phyloP scores from a whole-genome alignment of 2,329 filamentous ascomycete genomes.

The Anisogramma anomala region DNA sequence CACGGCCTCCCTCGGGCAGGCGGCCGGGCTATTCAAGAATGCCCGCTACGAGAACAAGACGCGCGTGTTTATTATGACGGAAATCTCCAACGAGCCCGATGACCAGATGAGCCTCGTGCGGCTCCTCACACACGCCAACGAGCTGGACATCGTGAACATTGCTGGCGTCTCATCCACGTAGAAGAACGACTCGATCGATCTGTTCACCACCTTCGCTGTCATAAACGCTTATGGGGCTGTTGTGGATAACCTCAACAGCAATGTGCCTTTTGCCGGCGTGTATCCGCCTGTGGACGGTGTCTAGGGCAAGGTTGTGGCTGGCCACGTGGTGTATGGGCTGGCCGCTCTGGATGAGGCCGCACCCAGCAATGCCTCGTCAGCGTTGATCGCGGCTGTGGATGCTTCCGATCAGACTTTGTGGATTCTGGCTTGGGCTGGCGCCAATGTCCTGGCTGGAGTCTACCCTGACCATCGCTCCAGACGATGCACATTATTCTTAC shows the following conservation, averaged over 20 bases:
- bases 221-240: conserved; percentile 32
- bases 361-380: conserved; percentile 25
- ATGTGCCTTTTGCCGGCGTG: conserved; percentile 31
- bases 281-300: conserved; percentile 30
- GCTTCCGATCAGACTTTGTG: conserved; percentile 32
- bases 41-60: background rate
- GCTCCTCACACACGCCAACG: conserved; percentile 33
- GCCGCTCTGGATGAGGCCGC: conserved; percentile 20
- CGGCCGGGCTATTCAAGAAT: background rate
- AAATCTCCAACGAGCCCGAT: conserved; percentile 36
- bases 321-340: conserved; percentile 27
- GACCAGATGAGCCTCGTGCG: conserved; percentile 33
- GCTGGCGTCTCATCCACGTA: conserved; percentile 35
- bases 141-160: conserved; percentile 35
- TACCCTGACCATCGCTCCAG: background rate
- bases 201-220: conserved; percentile 32
- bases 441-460: conserved; percentile 29
- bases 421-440: conserved; percentile 38
- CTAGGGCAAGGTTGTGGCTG: conserved; percentile 25
- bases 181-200: conserved; percentile 29
- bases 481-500: background rate
- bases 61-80: background rate
- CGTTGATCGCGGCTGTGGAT: conserved; percentile 25
- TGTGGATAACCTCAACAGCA: conserved; percentile 35
- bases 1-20: background rate